Conservation (phyloP, 345 rosid genomes). For the Hevea brasiliensis region DNA sequence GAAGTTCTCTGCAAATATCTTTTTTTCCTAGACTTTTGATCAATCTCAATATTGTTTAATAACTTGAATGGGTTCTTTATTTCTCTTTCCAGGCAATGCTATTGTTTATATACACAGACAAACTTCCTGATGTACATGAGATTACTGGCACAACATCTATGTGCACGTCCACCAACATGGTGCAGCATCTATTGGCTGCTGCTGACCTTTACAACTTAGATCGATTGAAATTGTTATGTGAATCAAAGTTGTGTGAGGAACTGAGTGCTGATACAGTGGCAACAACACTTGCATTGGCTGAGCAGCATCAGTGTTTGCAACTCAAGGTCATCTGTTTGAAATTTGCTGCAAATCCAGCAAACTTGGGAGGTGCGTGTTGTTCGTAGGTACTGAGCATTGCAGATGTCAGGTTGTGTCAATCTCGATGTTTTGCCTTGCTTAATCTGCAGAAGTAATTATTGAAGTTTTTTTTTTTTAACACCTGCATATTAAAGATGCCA, state of each 20-base stretch:
- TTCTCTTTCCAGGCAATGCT: conserved; percentile 73
- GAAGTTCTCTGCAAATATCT: neutral
- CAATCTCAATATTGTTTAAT: neutral
- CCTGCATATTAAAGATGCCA: neutral
- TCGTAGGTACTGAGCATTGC: conserved; percentile 25
- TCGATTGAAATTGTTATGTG: conserved; percentile 72
- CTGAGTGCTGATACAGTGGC: conserved; percentile 78
- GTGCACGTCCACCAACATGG: conserved; percentile 65
- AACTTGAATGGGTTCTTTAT: too few species aligned
- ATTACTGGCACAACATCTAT: conserved; percentile 62
- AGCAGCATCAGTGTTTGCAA: conserved; percentile 80
- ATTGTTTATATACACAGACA: conserved; percentile 75
- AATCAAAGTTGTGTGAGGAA: conserved; percentile 75
- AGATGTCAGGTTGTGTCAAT: conserved; percentile 33
- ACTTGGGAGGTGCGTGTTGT: conserved; percentile 76
- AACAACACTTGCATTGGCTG: conserved; percentile 88
- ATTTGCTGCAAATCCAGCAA: conserved; percentile 72
- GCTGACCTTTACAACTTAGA: conserved; percentile 87
- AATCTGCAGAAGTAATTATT: neutral
- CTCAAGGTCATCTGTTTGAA: conserved; percentile 81
- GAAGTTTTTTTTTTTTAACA: neutral
- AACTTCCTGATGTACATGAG: conserved; percentile 71
- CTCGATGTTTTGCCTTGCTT: conserved; percentile 9
- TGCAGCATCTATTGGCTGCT: conserved; percentile 87
- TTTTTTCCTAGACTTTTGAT: neutral